These are phyloP conservation scores for Microdochium nivale DNA, from an alignment of 2,329 filamentous ascomycete species.

Conservation along the genomic window DNA sequence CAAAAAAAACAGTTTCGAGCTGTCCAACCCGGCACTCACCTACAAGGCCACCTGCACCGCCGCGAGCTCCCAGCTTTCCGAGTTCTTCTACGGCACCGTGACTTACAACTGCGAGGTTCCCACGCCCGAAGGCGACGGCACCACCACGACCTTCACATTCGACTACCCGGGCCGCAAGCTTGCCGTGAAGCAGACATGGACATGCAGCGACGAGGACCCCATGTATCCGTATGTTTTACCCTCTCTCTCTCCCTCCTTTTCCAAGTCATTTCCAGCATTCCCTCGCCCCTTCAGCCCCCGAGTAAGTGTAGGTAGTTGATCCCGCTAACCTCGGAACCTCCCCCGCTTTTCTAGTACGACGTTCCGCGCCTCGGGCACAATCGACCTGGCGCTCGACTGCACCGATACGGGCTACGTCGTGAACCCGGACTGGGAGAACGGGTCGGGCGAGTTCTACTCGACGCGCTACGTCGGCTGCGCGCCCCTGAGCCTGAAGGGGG, in stretches of 20 bases:
- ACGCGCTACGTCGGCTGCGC: constrained; percentile 21
- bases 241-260: not conserved
- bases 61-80: constrained; percentile 29
- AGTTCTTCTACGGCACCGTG: constrained; percentile 41
- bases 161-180: constrained; percentile 25
- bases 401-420: constrained; percentile 16
- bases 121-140: constrained; percentile 17
- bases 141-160: constrained; percentile 33
- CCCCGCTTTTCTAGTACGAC: too few relatives aligned
- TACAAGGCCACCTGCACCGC: constrained; percentile 29
- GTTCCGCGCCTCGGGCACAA: constrained; percentile 21
- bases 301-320: too few relatives aligned
- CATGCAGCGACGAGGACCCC: constrained; percentile 30
- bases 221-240: constrained; percentile 24
- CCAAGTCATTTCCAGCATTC: not conserved
- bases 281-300: too few relatives aligned
- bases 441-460: constrained; percentile 28
- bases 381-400: constrained; percentile 25
- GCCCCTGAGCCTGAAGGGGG: constrained; percentile 14
- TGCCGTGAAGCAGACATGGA: constrained; percentile 39
- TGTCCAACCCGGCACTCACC: constrained; percentile 35
- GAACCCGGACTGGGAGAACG: constrained; percentile 29
- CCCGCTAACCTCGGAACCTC: too few relatives aligned
- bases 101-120: constrained; percentile 30
- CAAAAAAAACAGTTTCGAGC: constrained; percentile 26